Base-by-base conservation (phyloP, 2,329 filamentous ascomycete genomes). In the Diaporthe vexans region DNA sequence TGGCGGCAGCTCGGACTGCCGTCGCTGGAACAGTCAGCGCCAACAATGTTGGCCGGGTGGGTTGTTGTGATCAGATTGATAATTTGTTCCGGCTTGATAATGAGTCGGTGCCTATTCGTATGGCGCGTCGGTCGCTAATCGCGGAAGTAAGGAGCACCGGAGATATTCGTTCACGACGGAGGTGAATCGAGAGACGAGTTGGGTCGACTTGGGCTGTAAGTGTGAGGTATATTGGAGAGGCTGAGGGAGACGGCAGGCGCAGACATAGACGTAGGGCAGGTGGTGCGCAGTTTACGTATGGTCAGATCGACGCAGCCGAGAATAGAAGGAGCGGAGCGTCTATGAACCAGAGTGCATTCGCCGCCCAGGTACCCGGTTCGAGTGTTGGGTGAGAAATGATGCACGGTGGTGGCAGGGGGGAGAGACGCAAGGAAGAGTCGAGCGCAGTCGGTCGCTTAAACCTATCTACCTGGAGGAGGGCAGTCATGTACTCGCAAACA, bases 271-370 rank as follows among this genome's bases (percentile, higher is more conserved):
- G n/a, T 21, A 35, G 21, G 37, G 58, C 24, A 40, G 24, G 56
- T 65, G 40, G 63, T 68, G 63, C 63, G 63, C 63, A 54, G 33
- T 54, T 54, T 54, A 40, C 48, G 26, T 43, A 43, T 7, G 40
- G 46, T n/a, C 71, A 37, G 43, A 58, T 33, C 51, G 8, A 35
- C 21, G 3, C n/a, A 46, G 48, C 37, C 72, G 54, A 65, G 72
- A 70, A 59, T 70, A 71, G 54, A 65, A 57, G 71, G 56, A 21
- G 59, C 29, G 43, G 8, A 67, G 43, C 17, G 52, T 52, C 46
- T 57, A 35, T 65, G 56, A 13, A 65, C 19, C 37, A 51, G 67
- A 74, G 56, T 59, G 51, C 48, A 21, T 54, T 24, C 59, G 59
- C 58, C 3, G 58, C 48, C 59, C 59, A 46, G 58, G 35, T 54